Percentiles rank a stretch among this genome's conserved stretches.
These are phyloP conservation scores for Phylloporus rhodoxanthus DNA, from an alignment of 768 basidiomycete species.

Conservation along the genomic window DNA sequence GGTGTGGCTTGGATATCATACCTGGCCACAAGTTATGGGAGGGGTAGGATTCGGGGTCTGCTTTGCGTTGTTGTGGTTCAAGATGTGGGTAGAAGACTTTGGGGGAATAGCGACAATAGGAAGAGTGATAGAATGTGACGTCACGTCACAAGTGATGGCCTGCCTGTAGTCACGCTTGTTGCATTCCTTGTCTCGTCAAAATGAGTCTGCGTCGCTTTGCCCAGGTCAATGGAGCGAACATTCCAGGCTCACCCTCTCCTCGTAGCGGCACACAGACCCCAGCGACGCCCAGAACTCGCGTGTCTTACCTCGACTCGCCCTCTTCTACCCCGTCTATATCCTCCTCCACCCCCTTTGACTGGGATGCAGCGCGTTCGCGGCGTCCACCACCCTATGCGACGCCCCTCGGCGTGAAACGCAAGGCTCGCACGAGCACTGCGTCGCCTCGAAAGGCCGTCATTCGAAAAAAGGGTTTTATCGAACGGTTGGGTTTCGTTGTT, in stretches of 20 bases:
- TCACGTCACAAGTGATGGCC: slow-evolving; percentile 23
- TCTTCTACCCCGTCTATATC: slow-evolving; percentile 68
- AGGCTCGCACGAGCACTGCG: slow-evolving; percentile 35
- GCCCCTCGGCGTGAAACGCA: slow-evolving; percentile 45
- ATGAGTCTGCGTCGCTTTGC: slow-evolving; percentile 59
- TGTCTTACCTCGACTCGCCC: slow-evolving; percentile 54
- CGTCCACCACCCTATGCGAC: slow-evolving; percentile 69
- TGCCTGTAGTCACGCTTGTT: slow-evolving; percentile 17
- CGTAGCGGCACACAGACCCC: slow-evolving; percentile 37
- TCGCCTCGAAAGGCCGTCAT: slow-evolving; percentile 48
- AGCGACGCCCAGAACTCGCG: slow-evolving; percentile 40
- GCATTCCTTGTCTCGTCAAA: slow-evolving; percentile 6
- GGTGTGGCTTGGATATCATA: slow-evolving; percentile 75
- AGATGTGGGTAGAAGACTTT: slow-evolving; percentile 41
- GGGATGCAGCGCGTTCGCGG: slow-evolving; percentile 73
- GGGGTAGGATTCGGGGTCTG: slow-evolving; percentile 51
- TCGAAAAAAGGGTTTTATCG: slow-evolving; percentile 57
- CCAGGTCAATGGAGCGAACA: slow-evolving; percentile 39
- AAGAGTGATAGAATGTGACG: slow-evolving; percentile 25
- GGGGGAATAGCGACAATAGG: slow-evolving; percentile 18
- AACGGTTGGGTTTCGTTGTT: slow-evolving; percentile 40
- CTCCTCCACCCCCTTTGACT: slow-evolving; percentile 75
- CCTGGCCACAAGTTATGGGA: slow-evolving; percentile 58
- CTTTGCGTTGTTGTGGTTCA: slow-evolving; percentile 54
- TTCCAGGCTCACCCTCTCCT: slow-evolving; percentile 33